Evolutionary conservation across 2,329 filamentous ascomycete species (phyloP).

Genomic region (Sordariomycetes sp.): DNA sequence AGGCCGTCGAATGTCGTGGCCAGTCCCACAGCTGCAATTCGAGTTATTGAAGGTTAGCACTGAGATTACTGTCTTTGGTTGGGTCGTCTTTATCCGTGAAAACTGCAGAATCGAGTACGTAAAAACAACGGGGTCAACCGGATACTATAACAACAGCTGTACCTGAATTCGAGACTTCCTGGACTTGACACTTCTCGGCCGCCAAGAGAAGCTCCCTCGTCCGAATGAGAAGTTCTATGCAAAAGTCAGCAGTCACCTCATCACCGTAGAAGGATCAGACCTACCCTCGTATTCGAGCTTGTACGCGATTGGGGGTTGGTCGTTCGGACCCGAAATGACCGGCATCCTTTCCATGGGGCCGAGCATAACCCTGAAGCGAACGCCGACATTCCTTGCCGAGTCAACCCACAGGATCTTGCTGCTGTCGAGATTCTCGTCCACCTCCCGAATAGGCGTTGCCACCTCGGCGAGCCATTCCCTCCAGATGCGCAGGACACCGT

Average conservation of each 20-base stretch:
- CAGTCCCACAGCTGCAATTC: no score
- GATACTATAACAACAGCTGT: slow-evolving; percentile 60
- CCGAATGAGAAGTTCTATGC: slow-evolving; percentile 59
- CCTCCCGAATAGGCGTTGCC: slow-evolving; percentile 12
- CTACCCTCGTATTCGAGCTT: slow-evolving; percentile 64
- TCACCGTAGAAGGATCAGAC: slow-evolving; percentile 9
- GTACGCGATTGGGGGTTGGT: slow-evolving; percentile 61
- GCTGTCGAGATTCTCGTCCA: neutral
- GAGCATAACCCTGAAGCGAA: slow-evolving; percentile 52
- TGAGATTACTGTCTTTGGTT: no score
- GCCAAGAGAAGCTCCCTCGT: slow-evolving; percentile 54
- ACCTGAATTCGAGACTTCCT: slow-evolving; percentile 50
- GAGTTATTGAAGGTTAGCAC: no score
- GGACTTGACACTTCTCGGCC: slow-evolving; percentile 54
- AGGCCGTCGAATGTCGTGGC: neutral
- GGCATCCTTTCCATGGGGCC: slow-evolving; percentile 31
- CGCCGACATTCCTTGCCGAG: slow-evolving; percentile 50
- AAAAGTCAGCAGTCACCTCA: neutral
- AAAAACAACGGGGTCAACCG: slow-evolving; percentile 3
- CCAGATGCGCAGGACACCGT: slow-evolving; percentile 63
- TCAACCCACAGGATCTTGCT: slow-evolving; percentile 59
- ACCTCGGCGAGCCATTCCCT: slow-evolving; percentile 56
- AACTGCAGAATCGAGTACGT: neutral
- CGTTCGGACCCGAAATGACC: slow-evolving; percentile 45
- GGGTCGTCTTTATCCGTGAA: no score